Base-by-base conservation (phyloP, 2,329 filamentous ascomycete genomes). In the Epichloe baconii region DNA sequence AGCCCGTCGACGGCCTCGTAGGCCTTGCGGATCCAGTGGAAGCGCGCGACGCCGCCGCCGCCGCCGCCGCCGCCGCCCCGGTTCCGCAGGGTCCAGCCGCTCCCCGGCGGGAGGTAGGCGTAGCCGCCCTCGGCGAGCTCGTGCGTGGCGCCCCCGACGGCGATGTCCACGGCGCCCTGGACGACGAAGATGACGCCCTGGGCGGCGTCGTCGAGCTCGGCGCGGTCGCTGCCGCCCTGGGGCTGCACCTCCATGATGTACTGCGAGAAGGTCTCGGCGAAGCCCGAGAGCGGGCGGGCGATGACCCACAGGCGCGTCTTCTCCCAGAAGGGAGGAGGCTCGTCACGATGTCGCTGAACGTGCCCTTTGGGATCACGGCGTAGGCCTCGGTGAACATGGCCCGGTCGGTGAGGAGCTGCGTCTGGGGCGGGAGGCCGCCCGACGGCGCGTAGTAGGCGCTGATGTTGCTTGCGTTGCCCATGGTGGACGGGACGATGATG, bases 351-450 rank as follows among this genome's bases (percentile, higher is more conserved):
- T 49, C 51, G 42, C 51, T 52, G 31, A 52, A 52, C 3, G 31
- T 37, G 42, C 51, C 47, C 21, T 52, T 52, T n/a, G 51, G 51
- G 14, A 52, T 52, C 10, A 52, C 51, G 23, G 51, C 51, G 36
- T 49, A 52, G 19, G 51, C 47, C 34, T 52, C 47, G 17, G 47
- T 52, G 43, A 52, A 52, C 47, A 49, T 52, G 51, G 51, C 51
- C 8, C 51, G 51, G 47, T 52, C 51, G 12, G 51, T 52, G 17
- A 52, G 47, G 23, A 52, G 36, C 36, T 52, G 47, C 5, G 51
- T 52, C 43, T 52, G 51, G 7, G 51, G 51, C 17, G 51, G 51
- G n/a, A 52, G 37, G 11, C 51, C 51, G 43, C 51, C 51, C 1
- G 47, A n/a, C 2, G 51, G 51, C 2, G 51, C 51, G 23, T 48